Base-by-base conservation (phyloP, 1,284 basidiomycete genomes). In the Boletus subluridellus region DNA sequence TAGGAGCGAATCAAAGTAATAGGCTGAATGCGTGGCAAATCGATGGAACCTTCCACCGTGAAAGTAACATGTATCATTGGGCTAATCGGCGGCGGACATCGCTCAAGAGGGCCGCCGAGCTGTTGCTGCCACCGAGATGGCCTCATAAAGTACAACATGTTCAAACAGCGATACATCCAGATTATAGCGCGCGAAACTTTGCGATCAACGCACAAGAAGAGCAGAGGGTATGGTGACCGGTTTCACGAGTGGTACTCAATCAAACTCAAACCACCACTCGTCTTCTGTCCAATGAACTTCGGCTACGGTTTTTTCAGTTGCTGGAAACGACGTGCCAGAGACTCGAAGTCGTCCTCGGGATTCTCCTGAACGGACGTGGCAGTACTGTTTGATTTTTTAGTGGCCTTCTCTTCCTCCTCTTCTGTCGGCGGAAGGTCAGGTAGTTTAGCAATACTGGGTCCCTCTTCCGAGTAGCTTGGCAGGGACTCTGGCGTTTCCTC, bases 261-360 rank as follows among this genome's bases (percentile, higher is more conserved):
- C 26, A 38, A 53, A 42, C 11, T 47, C 28, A 48, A 56, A 42
- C 37, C 21, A 48, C 34, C 49, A 44, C 39, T 47, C 21, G 21
- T 45, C 47, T 52, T 46, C 51, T 46, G 37, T 48, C 38, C 38
- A 7, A 24, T 41, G 3, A 44, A 17, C 15, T n/a, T 51, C 52
- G 38, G 30, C 62, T 77, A 92, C 49, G 82, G 82, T 74, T 89
- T 91, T 78, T 92, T 94, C 66, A 94, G 73, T 32, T 84, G 88
- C 59, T 87, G 89, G 66, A 94, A 93, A 57, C 91, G 83, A 71
- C 82, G 84, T 50, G 84, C 75, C 53, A 94, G 75, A 12, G 81
- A 77, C 45, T 86, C 84, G 66, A 92, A 90, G 60, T 90, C 89
- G 64, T 93, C 87, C 67, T 84, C 79, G n/a, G 55, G 50, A 37